Conservation (phyloP, 2,329 filamentous ascomycete species). For the Aureobasidium sp. region DNA sequence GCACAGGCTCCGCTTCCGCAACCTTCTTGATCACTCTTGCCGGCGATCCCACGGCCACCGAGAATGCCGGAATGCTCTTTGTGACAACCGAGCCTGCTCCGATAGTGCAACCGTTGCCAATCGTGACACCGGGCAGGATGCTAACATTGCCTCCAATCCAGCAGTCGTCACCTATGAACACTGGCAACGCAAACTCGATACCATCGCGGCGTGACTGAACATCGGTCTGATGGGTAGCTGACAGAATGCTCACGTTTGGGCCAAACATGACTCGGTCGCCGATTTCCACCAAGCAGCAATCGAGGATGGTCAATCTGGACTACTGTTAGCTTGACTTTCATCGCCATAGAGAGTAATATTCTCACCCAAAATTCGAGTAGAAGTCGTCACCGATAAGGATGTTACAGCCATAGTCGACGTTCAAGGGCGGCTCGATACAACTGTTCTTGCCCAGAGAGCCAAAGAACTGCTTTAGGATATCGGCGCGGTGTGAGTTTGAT, state of each 20-base stretch:
- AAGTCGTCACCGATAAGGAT: slow-evolving; percentile 53
- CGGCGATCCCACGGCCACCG: slow-evolving; percentile 31
- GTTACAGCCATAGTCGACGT: slow-evolving; percentile 59
- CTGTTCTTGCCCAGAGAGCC: slow-evolving; percentile 29
- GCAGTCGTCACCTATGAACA: slow-evolving; percentile 66
- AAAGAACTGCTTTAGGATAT: slow-evolving; percentile 23
- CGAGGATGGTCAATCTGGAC: slow-evolving; percentile 36
- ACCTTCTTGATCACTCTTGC: slow-evolving; percentile 29
- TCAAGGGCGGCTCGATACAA: slow-evolving; percentile 53
- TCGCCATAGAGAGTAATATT: no score
- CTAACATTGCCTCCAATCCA: slow-evolving; percentile 67
- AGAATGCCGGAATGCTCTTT: slow-evolving; percentile 41
- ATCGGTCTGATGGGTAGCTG: slow-evolving; percentile 44
- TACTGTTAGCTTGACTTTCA: background rate
- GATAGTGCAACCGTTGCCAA: slow-evolving; percentile 64
- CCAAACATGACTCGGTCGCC: slow-evolving; percentile 45
- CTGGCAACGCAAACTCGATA: slow-evolving; percentile 41
- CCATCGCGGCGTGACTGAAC: slow-evolving; percentile 39
- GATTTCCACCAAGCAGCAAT: slow-evolving; percentile 44
- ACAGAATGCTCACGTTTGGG: slow-evolving; percentile 43
- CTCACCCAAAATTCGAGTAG: slow-evolving; percentile 51
- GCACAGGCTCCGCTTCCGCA: background rate
- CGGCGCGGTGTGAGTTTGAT: slow-evolving; percentile 20
- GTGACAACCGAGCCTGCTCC: slow-evolving; percentile 80
- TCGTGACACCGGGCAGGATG: slow-evolving; percentile 67